These are phyloP conservation scores for Fusarium nurragi DNA, from an alignment of 2,329 filamentous ascomycete genomes.

Conservation along the genomic window DNA sequence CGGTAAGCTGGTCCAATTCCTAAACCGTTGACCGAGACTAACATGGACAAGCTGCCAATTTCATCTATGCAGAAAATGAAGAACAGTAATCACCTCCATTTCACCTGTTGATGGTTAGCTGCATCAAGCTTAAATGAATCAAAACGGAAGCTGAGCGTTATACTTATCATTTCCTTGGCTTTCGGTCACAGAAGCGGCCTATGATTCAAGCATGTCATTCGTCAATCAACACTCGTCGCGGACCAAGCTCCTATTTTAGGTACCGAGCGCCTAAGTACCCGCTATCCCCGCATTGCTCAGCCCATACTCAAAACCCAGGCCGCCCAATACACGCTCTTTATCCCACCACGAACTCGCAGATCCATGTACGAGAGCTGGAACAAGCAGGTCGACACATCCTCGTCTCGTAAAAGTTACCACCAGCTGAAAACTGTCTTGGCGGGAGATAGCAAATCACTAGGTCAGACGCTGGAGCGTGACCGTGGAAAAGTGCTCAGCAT, in stretches of 20 bases:
- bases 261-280: background rate
- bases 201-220: conserved; percentile 4
- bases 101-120: background rate
- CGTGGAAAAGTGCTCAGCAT: background rate
- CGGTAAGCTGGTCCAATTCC: conserved; percentile 9
- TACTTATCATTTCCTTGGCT: background rate
- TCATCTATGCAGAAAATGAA: conserved; percentile 37
- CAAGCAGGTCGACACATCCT: conserved; percentile 7
- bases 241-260: conserved; percentile 17
- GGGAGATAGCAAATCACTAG: conserved; percentile 21
- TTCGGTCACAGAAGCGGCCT: background rate
- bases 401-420: background rate
- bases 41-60: conserved; percentile 34
- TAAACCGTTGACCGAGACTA: background rate
- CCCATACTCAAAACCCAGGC: background rate
- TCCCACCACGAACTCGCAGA: conserved; percentile 18
- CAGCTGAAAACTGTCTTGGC: background rate
- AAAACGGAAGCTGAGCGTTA: conserved; percentile 10
- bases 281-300: conserved; percentile 21
- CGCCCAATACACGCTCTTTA: conserved; percentile 17
- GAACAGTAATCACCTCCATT: conserved; percentile 5
- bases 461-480: conserved; percentile 16
- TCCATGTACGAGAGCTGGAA: conserved; percentile 16
- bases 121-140: background rate
- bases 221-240: background rate